These are phyloP conservation scores for Coemansia guatemalensis DNA, from an alignment of 192 early-diverging fungal species.

Conservation along the genomic window DNA sequence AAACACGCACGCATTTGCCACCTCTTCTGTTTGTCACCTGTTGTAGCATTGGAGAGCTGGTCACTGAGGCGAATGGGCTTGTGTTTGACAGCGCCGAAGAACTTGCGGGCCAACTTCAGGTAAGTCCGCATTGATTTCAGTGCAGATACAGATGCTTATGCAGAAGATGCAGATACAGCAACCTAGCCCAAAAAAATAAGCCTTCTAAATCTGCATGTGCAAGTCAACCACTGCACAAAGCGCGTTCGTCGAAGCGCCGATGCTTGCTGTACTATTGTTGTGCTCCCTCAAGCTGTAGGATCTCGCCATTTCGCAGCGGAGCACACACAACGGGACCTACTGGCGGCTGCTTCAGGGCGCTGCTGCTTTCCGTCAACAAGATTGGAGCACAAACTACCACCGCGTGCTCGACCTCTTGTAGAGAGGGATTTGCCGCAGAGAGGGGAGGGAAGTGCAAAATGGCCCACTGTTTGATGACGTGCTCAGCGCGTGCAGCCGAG, in stretches of 20 bases:
- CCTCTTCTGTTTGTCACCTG: background rate
- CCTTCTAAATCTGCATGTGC: background rate
- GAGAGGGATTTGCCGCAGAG: background rate
- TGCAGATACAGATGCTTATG: slow-evolving; percentile 12
- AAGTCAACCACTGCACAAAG: slow-evolving; percentile 1
- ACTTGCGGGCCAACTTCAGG: slow-evolving; percentile 65
- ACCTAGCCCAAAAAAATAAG: slow-evolving; percentile 1
- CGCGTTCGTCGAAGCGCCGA: no score
- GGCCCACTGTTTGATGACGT: background rate
- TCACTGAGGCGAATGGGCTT: slow-evolving; percentile 66
- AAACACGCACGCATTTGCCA: background rate
- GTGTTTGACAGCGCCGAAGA: slow-evolving; percentile 60
- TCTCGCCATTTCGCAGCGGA: slow-evolving; percentile 25
- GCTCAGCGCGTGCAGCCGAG: background rate
- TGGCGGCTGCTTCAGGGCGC: slow-evolving; percentile 39
- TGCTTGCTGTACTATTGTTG: background rate
- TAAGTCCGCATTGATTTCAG: slow-evolving; percentile 20
- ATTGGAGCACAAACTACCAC: slow-evolving; percentile 47
- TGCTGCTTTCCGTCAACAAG: slow-evolving; percentile 29
- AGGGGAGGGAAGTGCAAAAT: background rate
- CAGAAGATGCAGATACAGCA: slow-evolving; percentile 11
- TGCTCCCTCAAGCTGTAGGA: slow-evolving; percentile 15
- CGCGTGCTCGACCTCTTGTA: slow-evolving; percentile 27
- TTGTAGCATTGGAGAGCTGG: slow-evolving; percentile 67
- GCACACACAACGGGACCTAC: slow-evolving; percentile 18